These are phyloP conservation scores for Lachnellula arida DNA, from an alignment of 2,329 filamentous ascomycete species.

Conservation along the genomic window DNA sequence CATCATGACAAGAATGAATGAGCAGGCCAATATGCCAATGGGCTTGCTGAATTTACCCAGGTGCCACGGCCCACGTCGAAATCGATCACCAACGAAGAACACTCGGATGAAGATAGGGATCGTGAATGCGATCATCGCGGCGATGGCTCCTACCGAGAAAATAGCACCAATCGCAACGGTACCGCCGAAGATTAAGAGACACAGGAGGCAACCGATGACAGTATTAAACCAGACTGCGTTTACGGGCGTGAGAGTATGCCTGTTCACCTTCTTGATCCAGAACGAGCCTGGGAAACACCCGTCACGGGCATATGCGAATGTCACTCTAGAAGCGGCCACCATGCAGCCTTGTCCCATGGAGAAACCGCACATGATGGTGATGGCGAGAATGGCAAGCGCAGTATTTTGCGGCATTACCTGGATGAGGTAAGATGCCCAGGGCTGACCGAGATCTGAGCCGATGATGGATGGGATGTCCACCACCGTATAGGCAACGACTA, in stretches of 20 bases:
- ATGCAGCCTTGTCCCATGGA: conserved; percentile 68
- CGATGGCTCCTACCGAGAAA: conserved; percentile 63
- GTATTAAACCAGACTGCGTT: conserved; percentile 65
- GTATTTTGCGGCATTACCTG: conserved; percentile 56
- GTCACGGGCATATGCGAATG: conserved; percentile 66
- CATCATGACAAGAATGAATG: conserved; percentile 60
- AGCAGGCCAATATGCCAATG: conserved; percentile 49
- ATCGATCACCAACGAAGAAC: conserved; percentile 57
- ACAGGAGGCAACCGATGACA: conserved; percentile 49
- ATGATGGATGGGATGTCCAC: conserved; percentile 53
- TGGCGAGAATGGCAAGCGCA: conserved; percentile 52
- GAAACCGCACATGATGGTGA: conserved; percentile 63
- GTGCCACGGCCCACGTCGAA: conserved; percentile 62
- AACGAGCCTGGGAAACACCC: conserved; percentile 59
- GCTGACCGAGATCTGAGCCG: conserved; percentile 59
- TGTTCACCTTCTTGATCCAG: conserved; percentile 56
- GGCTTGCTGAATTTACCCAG: conserved; percentile 53
- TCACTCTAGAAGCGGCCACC: conserved; percentile 59
- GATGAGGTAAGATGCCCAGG: conserved; percentile 63
- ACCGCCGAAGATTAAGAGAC: conserved; percentile 61
- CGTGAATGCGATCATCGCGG: conserved; percentile 55
- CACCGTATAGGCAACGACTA: conserved; percentile 66
- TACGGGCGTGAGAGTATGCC: conserved; percentile 55
- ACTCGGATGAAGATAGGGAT: conserved; percentile 51
- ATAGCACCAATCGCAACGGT: conserved; percentile 56